These are phyloP conservation scores for Lactarius vividus DNA, from an alignment of 768 basidiomycete genomes.

Conservation along the genomic window DNA sequence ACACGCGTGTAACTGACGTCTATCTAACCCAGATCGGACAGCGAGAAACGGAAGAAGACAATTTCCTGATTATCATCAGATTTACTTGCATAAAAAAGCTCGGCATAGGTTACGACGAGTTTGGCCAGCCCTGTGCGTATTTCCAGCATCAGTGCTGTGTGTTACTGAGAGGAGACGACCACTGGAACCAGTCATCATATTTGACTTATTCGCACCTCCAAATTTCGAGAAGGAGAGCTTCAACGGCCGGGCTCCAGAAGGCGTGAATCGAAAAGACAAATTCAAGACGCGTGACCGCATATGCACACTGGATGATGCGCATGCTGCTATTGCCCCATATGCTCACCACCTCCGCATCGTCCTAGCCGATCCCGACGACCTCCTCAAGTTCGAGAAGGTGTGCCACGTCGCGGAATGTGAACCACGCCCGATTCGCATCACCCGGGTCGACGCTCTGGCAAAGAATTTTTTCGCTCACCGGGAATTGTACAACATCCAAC, in stretches of 20 bases:
- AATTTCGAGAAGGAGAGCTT: slow-evolving; percentile 59
- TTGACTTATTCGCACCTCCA: slow-evolving; percentile 45
- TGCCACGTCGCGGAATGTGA: slow-evolving; percentile 50
- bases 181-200: slow-evolving; percentile 13
- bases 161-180: neutral
- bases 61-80: slow-evolving; percentile 14
- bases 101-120: slow-evolving; percentile 21
- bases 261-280: slow-evolving; percentile 36
- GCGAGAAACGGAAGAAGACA: slow-evolving; percentile 18
- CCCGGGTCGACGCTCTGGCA: slow-evolving; percentile 47
- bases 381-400: slow-evolving; percentile 51
- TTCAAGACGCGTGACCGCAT: slow-evolving; percentile 55
- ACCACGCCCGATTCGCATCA: slow-evolving; percentile 30
- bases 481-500: slow-evolving; percentile 45
- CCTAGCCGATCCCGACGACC: slow-evolving; percentile 50
- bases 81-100: slow-evolving; percentile 24
- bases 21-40: slow-evolving; percentile 15
- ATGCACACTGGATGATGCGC: slow-evolving; percentile 55
- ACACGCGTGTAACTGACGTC: neutral
- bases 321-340: slow-evolving; percentile 61
- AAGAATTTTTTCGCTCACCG: slow-evolving; percentile 51
- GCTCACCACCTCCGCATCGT: slow-evolving; percentile 68
- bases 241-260: slow-evolving; percentile 47
- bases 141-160: neutral
- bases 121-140: slow-evolving; percentile 12